Evolutionary conservation across 768 basidiomycete species (phyloP), one percentile per base, ranked within the genome.

Genomic region (Rhizopogon vinicolor): DNA sequence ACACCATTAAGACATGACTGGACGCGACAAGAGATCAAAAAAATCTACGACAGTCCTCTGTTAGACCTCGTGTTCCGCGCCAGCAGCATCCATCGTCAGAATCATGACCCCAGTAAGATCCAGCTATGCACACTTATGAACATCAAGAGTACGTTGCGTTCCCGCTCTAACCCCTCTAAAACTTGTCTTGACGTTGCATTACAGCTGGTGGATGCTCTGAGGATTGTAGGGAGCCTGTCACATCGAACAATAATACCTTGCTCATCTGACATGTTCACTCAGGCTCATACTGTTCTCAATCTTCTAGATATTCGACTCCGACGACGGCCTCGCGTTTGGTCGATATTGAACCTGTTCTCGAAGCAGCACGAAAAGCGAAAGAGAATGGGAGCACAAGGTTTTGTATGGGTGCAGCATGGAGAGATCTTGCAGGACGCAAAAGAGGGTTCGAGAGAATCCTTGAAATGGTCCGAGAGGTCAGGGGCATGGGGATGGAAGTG

Each of bases 381-480:
- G 95, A 78, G 61, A 98, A 98, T 68, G 96, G 96, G 35, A 94
- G 92, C 68, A 98, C 96, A 18, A 81, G 96, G 28, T 98, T 98
- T 74, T 98, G 96, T 71, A 98, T 98, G 96, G 96, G 96, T 55
- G 95, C 96, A 4, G 96, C 96, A 5, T 99, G 96, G 96, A 79
- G 96, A 60, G 96, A 97, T 68, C 82, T 98, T 54, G 85, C 89
- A 9, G 93, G 96, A 2, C 83, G 92, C 59, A 97, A 96, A 71
- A 81, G 91, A 42, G 94, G 95, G 0, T 98, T 98, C 60, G 91
- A 97, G 68, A 82, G 84, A 63, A 98, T 98, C 63, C 74, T 98
- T 59, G 76, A 84, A 59, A 98, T 98, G 94, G 95, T 98, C 55
- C 78, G 80, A 37, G 82, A 91, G 70, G 85, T 93, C 69, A 85